Evolutionary conservation across 208 protist species (phyloP).

Genomic region (Strigomonas culicis): DNA sequence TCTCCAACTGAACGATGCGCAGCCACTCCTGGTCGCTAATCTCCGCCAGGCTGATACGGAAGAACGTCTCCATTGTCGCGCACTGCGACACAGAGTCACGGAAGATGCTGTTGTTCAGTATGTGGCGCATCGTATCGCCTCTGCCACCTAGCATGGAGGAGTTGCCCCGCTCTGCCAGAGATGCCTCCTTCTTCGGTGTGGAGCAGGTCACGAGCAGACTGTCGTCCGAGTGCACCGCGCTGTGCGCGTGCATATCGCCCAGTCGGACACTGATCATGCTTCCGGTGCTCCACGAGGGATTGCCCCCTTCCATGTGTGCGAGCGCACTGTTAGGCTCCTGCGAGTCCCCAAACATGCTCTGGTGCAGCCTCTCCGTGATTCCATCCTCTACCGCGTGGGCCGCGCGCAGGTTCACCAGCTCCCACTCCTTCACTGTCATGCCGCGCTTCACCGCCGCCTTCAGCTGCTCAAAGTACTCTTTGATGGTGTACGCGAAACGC

Average conservation of each 20-base stretch:
- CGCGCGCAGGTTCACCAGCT: conserved; percentile 42
- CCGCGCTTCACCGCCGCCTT: conserved; percentile 40
- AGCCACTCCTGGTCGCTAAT: conserved; percentile 60
- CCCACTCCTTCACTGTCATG: conserved; percentile 72
- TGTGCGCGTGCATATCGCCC: not conserved
- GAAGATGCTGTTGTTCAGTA: conserved; percentile 22
- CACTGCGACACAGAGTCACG: conserved; percentile 51
- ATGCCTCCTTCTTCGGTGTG: not conserved
- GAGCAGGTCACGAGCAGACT: conserved; percentile 27
- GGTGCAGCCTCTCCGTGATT: conserved; percentile 22
- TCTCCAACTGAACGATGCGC: conserved; percentile 42
- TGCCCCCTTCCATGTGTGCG: not conserved
- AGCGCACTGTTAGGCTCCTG: not conserved
- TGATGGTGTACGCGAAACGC: conserved; percentile 33
- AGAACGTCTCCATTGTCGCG: conserved; percentile 46
- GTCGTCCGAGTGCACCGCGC: conserved; percentile 20
- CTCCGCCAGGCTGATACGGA: conserved; percentile 45
- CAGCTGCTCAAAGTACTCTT: conserved; percentile 44
- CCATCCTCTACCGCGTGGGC: not conserved
- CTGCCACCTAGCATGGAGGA: not conserved
- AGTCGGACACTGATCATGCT: not conserved
- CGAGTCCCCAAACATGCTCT: conserved; percentile 14
- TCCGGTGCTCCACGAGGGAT: not conserved
- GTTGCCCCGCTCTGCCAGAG: not conserved
- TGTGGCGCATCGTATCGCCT: not conserved